Conservation (phyloP, 176 grass and related monocot genomes). For the Oryza punctata region DNA sequence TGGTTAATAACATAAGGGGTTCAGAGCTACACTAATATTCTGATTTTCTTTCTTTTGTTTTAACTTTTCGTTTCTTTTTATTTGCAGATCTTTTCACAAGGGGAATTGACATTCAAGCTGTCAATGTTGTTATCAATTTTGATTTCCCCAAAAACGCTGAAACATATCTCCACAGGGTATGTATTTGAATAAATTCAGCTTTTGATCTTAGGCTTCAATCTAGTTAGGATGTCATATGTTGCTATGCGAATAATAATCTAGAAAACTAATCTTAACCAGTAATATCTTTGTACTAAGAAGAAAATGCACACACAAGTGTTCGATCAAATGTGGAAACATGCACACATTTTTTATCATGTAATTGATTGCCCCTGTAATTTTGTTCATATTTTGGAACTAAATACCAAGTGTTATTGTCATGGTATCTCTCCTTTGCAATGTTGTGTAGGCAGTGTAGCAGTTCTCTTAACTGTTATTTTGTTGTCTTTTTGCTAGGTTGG, state of each 20-base stretch:
- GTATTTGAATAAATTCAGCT: neutral
- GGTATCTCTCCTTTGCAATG: neutral
- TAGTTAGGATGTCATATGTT: neutral
- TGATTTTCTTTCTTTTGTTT: neutral
- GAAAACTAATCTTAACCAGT: neutral
- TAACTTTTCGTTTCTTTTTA: conserved; percentile 1
- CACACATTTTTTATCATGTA: neutral
- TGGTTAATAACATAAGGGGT: too few relatives aligned
- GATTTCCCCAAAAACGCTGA: conserved; percentile 98
- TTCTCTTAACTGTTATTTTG: neutral
- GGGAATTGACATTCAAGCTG: conserved; percentile 99
- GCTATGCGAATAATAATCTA: neutral
- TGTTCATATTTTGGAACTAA: conserved; percentile 12
- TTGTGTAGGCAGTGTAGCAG: neutral
- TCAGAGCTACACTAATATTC: neutral
- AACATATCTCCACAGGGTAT: conserved; percentile 99
- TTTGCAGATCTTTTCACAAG: conserved; percentile 97
- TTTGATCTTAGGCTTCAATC: neutral
- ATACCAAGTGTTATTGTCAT: neutral
- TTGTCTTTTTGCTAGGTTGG: conserved; percentile 71
- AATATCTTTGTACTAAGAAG: neutral
- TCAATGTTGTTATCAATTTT: conserved; percentile 99
- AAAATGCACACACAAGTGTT: neutral
- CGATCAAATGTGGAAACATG: neutral
- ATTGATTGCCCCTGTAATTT: neutral